These are phyloP conservation scores for Candida odintsovae DNA, from an alignment of 805 yeast species.

Conservation along the genomic window DNA sequence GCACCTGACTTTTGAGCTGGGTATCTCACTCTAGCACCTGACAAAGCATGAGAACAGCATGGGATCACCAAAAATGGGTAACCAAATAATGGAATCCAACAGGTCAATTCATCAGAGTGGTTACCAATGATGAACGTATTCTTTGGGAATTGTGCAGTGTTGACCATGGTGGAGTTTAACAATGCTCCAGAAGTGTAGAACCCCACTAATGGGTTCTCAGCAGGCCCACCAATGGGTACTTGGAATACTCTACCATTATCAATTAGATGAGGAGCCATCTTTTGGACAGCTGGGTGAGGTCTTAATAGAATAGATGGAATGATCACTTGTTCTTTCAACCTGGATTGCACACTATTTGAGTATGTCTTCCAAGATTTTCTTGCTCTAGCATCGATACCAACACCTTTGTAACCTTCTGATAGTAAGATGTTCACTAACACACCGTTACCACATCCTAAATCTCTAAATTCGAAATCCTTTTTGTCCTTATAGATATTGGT, in stretches of 20 bases:
- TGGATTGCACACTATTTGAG: constrained; percentile 54
- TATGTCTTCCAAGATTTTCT: constrained; percentile 83
- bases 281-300: constrained; percentile 59
- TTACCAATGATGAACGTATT: constrained; percentile 86
- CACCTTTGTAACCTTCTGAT: constrained; percentile 75
- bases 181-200: constrained; percentile 40
- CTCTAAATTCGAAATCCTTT: constrained; percentile 64
- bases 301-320: constrained; percentile 71
- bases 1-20: constrained; percentile 37
- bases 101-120: constrained; percentile 91
- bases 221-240: constrained; percentile 24
- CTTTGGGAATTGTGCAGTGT: constrained; percentile 59
- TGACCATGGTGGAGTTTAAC: constrained; percentile 46
- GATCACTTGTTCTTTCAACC: constrained; percentile 69
- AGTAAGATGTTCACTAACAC: constrained; percentile 67
- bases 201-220: constrained; percentile 41
- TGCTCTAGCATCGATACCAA: constrained; percentile 84
- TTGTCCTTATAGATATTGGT: constrained; percentile 35
- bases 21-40: constrained; percentile 70
- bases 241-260: constrained; percentile 61
- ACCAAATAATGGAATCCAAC: constrained; percentile 89
- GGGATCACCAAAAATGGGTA: constrained; percentile 90
- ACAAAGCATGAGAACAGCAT: constrained; percentile 85
- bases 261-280: constrained; percentile 44
- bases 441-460: constrained; percentile 95